Base-by-base conservation (phyloP, 2,329 filamentous ascomycete species). In the Paecilomyces variotii region DNA sequence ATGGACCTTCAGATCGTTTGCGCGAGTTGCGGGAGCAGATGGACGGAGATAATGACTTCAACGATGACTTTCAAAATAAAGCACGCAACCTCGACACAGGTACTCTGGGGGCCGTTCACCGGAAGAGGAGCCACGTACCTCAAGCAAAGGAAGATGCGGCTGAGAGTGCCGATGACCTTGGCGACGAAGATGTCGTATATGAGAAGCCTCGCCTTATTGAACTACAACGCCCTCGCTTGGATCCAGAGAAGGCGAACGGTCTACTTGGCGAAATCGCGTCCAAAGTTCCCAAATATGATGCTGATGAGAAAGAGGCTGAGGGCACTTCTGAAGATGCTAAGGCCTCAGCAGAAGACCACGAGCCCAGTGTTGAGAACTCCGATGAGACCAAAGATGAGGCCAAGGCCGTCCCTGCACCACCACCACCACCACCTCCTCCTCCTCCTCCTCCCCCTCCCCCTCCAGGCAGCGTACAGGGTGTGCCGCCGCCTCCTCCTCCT, bases 1-100 rank as follows among this genome's bases (percentile, higher is more conserved):
- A 88, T 63, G 90, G 90, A 35, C 93, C 94, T 11, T 97, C 91
- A 52, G 94, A 99, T 76, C 87, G 92, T 67, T 80, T 99, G 59
- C 88, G 94, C 64, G 93, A 95, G 64, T 81, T 97, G 55, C 88
- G 94, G 59, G 93, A 97, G 75, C 87, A 92, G 75, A 99, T 99
- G 94, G 94, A 97, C 63, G 85, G 83, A 26, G 78, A 78, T 62
- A 80, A 81, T 56, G 80, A 80, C 57, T 69, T 76, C 62, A 77
- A 76, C 55, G 75, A 79, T 63, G 73, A 82, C 68, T 74, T 81
- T 70, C 65, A 82, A 59, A 74, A 77, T 60, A 81, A 82, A 39
- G 81, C 84, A 9, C 83, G 82, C 25, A 84, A 88, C 64, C 83
- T 92, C 65, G 85, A 84, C 61, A 86, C 88, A 69, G 88, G 87